Percentiles rank a stretch among this genome's conserved stretches.
Conservation (phyloP, 257 asterid species). For the Fraxinus americana region DNA sequence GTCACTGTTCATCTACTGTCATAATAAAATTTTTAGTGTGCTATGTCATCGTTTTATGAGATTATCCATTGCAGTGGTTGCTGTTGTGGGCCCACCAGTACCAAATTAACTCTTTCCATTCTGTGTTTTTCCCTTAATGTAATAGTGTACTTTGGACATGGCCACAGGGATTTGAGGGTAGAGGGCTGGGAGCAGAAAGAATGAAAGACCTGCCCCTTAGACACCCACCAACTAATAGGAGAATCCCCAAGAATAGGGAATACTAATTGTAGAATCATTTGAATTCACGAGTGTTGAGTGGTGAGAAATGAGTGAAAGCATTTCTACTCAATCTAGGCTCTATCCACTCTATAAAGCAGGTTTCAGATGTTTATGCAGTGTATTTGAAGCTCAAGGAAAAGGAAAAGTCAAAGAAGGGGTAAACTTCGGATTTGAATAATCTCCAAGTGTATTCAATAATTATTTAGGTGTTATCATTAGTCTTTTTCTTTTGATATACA, state of each 20-base stretch:
- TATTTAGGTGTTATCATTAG: no score
- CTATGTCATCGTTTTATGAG: constrained; percentile 16
- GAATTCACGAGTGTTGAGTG: neutral
- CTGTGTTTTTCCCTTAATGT: neutral
- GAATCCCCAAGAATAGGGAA: neutral
- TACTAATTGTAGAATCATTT: neutral
- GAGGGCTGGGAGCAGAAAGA: neutral
- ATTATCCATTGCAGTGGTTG: neutral
- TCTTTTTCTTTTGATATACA: no score
- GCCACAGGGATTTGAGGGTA: neutral
- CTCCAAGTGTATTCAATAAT: no score
- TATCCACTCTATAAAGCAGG: neutral
- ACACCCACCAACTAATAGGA: neutral
- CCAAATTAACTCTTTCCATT: neutral
- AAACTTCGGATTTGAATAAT: neutral
- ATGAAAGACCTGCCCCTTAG: neutral
- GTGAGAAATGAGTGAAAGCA: neutral
- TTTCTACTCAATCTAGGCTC: neutral
- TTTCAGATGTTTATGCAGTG: neutral
- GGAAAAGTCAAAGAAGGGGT: neutral
- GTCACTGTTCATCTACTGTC: neutral
- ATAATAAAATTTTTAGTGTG: constrained; percentile 6
- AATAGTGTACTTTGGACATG: neutral
- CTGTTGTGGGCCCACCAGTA: neutral
- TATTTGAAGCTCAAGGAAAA: constrained; percentile 2